A percentile compares a stretch with the other conserved stretches of the same genome.
phyloP scores from a whole-genome alignment of 441 rosid genomes.

The Iberis amara region DNA sequence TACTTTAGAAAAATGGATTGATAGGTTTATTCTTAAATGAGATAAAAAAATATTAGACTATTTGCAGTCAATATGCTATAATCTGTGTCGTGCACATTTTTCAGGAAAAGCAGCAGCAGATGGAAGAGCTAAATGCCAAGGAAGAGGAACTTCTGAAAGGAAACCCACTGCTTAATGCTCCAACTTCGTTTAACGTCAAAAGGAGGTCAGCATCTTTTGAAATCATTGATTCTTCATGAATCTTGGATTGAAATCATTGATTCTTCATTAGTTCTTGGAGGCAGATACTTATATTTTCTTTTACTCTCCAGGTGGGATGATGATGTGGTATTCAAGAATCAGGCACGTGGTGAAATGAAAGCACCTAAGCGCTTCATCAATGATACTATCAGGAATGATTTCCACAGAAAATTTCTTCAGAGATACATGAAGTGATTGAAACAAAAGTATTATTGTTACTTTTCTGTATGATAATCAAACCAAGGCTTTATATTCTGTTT shows the following conservation, averaged over 20 bases:
- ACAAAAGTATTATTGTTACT: neutral
- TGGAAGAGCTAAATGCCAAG: conserved; percentile 79
- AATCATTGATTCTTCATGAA: neutral
- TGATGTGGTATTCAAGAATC: conserved; percentile 96
- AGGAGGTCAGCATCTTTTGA: conserved; percentile 51
- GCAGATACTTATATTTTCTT: neutral
- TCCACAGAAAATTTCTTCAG: conserved; percentile 85
- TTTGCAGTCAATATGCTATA: neutral
- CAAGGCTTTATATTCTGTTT: conserved; percentile 8
- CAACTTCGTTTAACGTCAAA: conserved; percentile 80
- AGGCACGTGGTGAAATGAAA: conserved; percentile 87
- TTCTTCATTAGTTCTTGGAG: neutral
- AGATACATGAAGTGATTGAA: conserved; percentile 68
- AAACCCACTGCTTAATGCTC: conserved; percentile 76
- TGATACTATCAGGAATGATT: conserved; percentile 90
- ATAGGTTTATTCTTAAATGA: conserved; percentile 44
- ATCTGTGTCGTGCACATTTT: conserved; percentile 3
- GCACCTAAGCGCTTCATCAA: conserved; percentile 92
- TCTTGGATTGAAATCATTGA: neutral
- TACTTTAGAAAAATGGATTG: too few species aligned
- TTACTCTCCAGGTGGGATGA: conserved; percentile 44
- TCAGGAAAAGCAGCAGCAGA: conserved; percentile 69
- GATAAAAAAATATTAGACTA: neutral
- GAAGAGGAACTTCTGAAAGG: conserved; percentile 94
- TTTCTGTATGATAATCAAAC: conserved; percentile 30